Evolutionary conservation across 129 eudicot genomes (phyloP).

Genomic region (Mikania micrantha): DNA sequence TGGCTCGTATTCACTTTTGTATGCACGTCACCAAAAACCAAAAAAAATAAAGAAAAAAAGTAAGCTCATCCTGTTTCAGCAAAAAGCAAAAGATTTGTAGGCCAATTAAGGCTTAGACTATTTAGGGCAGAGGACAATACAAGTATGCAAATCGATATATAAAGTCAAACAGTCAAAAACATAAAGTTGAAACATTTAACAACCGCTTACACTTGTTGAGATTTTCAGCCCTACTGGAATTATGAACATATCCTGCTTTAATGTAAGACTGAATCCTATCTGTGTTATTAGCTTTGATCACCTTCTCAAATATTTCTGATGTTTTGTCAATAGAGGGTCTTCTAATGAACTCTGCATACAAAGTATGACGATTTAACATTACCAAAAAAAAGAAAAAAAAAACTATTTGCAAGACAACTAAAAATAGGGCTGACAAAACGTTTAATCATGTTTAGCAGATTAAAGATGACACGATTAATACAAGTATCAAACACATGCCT

Average conservation of each 20-base stretch:
- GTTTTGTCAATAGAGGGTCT: slow-evolving; percentile 51
- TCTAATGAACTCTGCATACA: slow-evolving; percentile 44
- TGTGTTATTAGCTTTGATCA: slow-evolving; percentile 52
- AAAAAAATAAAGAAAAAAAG: not conserved
- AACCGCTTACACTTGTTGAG: slow-evolving; percentile 57
- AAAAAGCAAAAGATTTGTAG: not conserved
- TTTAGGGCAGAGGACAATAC: not conserved
- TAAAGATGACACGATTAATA: too few relatives aligned
- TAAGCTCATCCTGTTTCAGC: slow-evolving; percentile 7
- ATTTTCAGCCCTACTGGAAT: slow-evolving; percentile 36
- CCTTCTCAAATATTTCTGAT: slow-evolving; percentile 47
- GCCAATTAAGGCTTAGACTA: not conserved
- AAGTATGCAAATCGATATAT: not conserved
- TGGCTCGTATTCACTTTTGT: slow-evolving; percentile 65
- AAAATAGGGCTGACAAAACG: too few relatives aligned
- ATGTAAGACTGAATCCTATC: slow-evolving; percentile 55
- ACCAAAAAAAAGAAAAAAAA: not conserved
- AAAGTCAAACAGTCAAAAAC: not conserved
- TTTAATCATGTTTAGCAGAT: too few relatives aligned
- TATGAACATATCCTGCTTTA: slow-evolving; percentile 50
- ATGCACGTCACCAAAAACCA: slow-evolving; percentile 26
- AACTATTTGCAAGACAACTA: not conserved
- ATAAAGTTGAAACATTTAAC: not conserved
- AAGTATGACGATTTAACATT: not conserved
- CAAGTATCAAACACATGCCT: too few relatives aligned